A percentile compares a stretch with the other conserved stretches of the same genome.
phyloP scores from a whole-genome alignment of 768 basidiomycete genomes.

The Peribolospora kevripleyi region DNA sequence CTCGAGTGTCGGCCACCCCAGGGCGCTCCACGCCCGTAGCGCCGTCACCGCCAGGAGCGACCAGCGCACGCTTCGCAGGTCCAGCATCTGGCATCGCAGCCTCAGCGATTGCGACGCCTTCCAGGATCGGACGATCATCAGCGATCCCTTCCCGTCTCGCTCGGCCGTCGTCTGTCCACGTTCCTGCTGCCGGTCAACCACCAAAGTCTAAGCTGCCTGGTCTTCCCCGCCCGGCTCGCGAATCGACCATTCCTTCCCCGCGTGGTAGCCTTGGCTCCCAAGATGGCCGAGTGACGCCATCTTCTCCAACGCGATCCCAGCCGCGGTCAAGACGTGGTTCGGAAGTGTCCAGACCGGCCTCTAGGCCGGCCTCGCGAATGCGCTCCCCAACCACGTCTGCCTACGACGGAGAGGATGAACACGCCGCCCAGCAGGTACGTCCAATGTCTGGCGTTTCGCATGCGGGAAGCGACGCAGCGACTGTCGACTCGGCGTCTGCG shows the following conservation, averaged over 20 bases:
- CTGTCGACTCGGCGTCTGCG: background rate
- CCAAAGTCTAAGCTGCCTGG: too few species aligned
- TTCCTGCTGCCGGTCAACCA: background rate
- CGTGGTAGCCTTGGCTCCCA: background rate
- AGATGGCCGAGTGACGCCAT: background rate
- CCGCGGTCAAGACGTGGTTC: too few species aligned
- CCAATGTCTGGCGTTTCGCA: too few species aligned
- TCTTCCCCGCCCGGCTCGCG: background rate
- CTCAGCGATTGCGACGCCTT: background rate
- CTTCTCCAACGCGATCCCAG: too few species aligned
- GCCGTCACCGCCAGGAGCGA: background rate
- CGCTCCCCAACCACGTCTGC: too few species aligned
- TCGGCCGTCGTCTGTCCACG: conserved; percentile 1
- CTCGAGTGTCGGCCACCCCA: too few species aligned
- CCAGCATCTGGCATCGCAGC: background rate
- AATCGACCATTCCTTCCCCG: background rate
- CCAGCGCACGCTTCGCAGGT: background rate
- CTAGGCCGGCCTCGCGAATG: too few species aligned
- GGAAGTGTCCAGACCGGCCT: too few species aligned
- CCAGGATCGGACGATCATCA: background rate
- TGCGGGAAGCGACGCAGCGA: background rate
- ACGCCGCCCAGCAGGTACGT: too few species aligned
- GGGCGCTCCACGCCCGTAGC: background rate
- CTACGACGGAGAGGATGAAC: too few species aligned
- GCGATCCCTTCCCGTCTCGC: conserved; percentile 2